Conservation (phyloP, 208 protist species). For the Crithidia thermophila region DNA sequence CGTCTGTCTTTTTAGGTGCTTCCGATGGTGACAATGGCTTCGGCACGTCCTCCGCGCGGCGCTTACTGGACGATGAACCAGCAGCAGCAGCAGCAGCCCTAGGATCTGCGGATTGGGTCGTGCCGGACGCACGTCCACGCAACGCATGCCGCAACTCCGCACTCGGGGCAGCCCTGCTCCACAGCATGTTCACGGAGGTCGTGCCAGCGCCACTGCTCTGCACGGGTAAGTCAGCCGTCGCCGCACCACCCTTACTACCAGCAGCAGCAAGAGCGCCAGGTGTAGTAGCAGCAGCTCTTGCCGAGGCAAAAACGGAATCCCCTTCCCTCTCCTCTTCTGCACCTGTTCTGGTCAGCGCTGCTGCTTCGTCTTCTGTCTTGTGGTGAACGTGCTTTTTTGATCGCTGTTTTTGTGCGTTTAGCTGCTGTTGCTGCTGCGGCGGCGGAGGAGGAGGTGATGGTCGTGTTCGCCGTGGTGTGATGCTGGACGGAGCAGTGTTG, state of each 20-base stretch:
- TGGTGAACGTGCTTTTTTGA: background rate
- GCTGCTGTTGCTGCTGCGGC: background rate
- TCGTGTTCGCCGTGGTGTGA: background rate
- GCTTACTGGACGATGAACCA: too few relatives aligned
- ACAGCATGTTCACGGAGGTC: constrained; percentile 36
- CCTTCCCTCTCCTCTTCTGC: too few relatives aligned
- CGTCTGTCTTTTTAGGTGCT: too few relatives aligned
- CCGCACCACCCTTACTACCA: background rate
- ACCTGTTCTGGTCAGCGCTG: background rate
- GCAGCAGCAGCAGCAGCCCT: too few relatives aligned
- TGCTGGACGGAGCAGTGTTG: background rate
- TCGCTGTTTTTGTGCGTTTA: background rate
- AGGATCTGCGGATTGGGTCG: too few relatives aligned
- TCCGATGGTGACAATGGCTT: too few relatives aligned
- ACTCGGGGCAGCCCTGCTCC: background rate
- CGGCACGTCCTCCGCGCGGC: too few relatives aligned
- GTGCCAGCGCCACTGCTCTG: constrained; percentile 42
- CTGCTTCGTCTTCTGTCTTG: background rate
- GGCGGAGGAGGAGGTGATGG: background rate
- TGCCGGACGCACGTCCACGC: background rate
- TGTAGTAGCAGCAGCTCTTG: too few relatives aligned
- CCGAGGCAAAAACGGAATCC: too few relatives aligned
- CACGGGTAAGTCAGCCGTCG: constrained; percentile 7
- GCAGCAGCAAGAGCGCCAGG: too few relatives aligned
- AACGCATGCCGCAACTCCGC: background rate